Evolutionary conservation across 148 eudicot genomes (phyloP).

Genomic region (Tetragonia tetragonoides): DNA sequence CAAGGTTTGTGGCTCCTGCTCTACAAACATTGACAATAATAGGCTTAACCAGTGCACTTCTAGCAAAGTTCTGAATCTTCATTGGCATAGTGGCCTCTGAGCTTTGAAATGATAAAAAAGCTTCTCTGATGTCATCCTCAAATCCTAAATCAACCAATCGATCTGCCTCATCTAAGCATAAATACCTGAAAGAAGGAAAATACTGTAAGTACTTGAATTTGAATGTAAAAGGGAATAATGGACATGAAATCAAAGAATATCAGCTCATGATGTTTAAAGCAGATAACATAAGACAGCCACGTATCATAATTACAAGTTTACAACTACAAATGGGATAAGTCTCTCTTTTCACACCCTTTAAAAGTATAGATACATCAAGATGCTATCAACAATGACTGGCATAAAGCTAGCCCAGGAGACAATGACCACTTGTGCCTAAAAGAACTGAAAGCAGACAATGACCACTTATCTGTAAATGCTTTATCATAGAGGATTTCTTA

Average conservation of each 20-base stretch:
- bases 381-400: too few species aligned
- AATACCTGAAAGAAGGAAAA: conserved; percentile 44
- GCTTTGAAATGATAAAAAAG: conserved; percentile 87
- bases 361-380: too few species aligned
- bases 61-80: conserved; percentile 84
- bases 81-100: conserved; percentile 93
- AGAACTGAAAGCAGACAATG: background rate
- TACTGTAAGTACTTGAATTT: conserved; percentile 1
- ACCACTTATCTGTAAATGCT: too few species aligned
- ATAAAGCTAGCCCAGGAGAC: background rate
- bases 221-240: background rate
- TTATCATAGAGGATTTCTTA: too few species aligned
- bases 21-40: conserved; percentile 83
- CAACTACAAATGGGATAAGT: too few species aligned
- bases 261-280: background rate
- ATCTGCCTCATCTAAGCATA: conserved; percentile 88
- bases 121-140: conserved; percentile 94
- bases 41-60: conserved; percentile 80
- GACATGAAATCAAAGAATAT: background rate
- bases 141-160: conserved; percentile 82
- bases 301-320: too few species aligned
- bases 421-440: background rate
- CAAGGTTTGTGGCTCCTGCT: conserved; percentile 95
- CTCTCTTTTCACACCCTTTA: too few species aligned
- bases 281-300: too few species aligned